Evolutionary conservation across 2,329 filamentous ascomycete species (phyloP).

Genomic region (Pestalotiopsis sp.): DNA sequence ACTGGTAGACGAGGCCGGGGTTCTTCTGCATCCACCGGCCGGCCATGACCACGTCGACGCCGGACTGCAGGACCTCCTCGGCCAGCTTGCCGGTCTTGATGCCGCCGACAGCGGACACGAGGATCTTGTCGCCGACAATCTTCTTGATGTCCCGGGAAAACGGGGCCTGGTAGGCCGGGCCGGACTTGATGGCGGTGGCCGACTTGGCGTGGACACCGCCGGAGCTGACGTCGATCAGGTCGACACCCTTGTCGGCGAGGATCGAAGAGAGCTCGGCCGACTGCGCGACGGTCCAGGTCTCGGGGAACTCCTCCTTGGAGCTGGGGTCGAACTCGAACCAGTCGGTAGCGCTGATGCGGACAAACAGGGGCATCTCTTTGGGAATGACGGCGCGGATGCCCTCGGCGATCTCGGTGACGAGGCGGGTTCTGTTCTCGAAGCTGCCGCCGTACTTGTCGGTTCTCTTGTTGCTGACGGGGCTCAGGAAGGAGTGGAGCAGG

Average conservation of each 20-base stretch:
- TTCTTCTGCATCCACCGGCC: slow-evolving; percentile 62
- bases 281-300: slow-evolving; percentile 66
- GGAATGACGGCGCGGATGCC: slow-evolving; percentile 64
- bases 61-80: slow-evolving; percentile 46
- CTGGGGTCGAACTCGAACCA: slow-evolving; percentile 62
- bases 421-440: slow-evolving; percentile 71
- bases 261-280: slow-evolving; percentile 60
- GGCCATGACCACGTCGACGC: slow-evolving; percentile 50
- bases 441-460: slow-evolving; percentile 70
- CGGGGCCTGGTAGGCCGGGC: slow-evolving; percentile 66
- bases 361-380: slow-evolving; percentile 65
- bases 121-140: slow-evolving; percentile 63
- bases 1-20: slow-evolving; percentile 57
- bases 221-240: slow-evolving; percentile 69
- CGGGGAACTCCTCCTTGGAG: slow-evolving; percentile 35
- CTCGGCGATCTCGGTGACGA: slow-evolving; percentile 70
- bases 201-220: slow-evolving; percentile 58
- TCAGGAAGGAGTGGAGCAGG: slow-evolving; percentile 70
- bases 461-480: slow-evolving; percentile 68
- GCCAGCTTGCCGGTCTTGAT: slow-evolving; percentile 49
- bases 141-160: slow-evolving; percentile 69
- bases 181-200: slow-evolving; percentile 52
- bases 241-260: slow-evolving; percentile 65
- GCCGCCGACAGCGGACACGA: slow-evolving; percentile 55
- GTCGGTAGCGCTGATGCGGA: slow-evolving; percentile 68